A percentile compares a stretch with the other conserved stretches of the same genome.
Evolutionary conservation across 202 grass and related monocot genomes (phyloP).

Genomic region (Dendrocalamus latiflorus): DNA sequence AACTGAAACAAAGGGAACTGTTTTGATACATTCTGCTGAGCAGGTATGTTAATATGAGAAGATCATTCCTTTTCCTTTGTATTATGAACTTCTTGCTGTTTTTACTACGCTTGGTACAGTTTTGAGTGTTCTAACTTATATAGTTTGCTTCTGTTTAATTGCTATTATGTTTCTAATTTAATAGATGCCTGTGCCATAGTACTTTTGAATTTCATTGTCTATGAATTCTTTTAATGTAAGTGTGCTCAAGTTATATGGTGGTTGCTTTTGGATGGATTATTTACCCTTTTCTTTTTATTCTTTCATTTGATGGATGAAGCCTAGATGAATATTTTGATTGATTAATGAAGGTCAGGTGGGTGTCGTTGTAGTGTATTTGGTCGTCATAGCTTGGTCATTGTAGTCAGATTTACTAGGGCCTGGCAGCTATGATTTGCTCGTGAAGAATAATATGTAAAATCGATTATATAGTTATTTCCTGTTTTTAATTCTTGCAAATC

Average conservation of each 20-base stretch:
- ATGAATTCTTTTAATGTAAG: background rate
- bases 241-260: background rate
- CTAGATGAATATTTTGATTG: background rate
- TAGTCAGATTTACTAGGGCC: background rate
- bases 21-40: slow-evolving; percentile 87
- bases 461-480: background rate
- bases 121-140: background rate
- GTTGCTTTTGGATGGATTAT: background rate
- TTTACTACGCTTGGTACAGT: background rate
- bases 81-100: background rate
- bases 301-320: background rate
- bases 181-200: background rate
- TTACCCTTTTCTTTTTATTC: background rate
- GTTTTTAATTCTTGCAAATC: background rate
- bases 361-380: background rate
- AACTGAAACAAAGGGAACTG: no score
- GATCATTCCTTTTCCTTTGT: background rate
- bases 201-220: no score
- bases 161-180: background rate
- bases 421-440: background rate
- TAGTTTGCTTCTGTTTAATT: background rate
- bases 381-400: background rate
- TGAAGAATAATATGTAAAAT: background rate
- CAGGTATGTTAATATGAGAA: slow-evolving; percentile 42
- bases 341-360: background rate